phyloP scores from a whole-genome alignment of 192 early-diverging fungal species.

The Coemansia sp. region DNA sequence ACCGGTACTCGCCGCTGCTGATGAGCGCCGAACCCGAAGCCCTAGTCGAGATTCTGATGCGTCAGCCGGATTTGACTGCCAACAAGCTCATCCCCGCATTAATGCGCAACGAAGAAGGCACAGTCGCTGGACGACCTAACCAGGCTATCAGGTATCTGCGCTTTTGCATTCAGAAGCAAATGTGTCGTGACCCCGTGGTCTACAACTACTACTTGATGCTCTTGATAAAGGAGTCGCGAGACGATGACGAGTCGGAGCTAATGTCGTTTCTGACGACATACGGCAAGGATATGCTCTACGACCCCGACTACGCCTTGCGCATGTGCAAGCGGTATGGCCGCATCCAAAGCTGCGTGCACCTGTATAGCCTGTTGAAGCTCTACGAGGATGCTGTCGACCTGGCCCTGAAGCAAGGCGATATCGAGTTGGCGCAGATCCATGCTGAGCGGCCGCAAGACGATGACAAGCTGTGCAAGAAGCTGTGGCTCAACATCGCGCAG shows the following conservation, averaged over 20 bases:
- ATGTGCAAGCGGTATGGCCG: constrained; percentile 83
- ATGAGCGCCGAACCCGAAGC: constrained; percentile 86
- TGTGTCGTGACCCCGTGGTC: constrained; percentile 83
- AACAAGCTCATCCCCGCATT: constrained; percentile 86
- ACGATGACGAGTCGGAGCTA: constrained; percentile 67
- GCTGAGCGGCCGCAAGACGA: constrained; percentile 88
- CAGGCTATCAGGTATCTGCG: constrained; percentile 89
- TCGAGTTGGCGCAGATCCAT: constrained; percentile 89
- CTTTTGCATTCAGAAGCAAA: constrained; percentile 74
- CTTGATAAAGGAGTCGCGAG: constrained; percentile 34
- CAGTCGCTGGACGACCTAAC: constrained; percentile 52
- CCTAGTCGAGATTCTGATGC: constrained; percentile 85
- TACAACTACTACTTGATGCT: constrained; percentile 89
- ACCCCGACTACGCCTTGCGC: constrained; percentile 88
- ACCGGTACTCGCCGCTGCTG: constrained; percentile 83
- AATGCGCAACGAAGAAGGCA: constrained; percentile 73
- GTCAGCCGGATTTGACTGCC: constrained; percentile 78
- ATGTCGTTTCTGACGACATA: constrained; percentile 72
- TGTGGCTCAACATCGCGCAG: constrained; percentile 94
- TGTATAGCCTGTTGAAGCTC: constrained; percentile 85
- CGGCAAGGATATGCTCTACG: constrained; percentile 80
- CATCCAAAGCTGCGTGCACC: constrained; percentile 84
- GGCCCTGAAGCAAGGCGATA: constrained; percentile 79
- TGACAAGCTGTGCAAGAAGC: constrained; percentile 76
- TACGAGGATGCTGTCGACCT: constrained; percentile 93